These are phyloP conservation scores for Nemania serpens DNA, from an alignment of 2,329 filamentous ascomycete genomes.

Conservation along the genomic window DNA sequence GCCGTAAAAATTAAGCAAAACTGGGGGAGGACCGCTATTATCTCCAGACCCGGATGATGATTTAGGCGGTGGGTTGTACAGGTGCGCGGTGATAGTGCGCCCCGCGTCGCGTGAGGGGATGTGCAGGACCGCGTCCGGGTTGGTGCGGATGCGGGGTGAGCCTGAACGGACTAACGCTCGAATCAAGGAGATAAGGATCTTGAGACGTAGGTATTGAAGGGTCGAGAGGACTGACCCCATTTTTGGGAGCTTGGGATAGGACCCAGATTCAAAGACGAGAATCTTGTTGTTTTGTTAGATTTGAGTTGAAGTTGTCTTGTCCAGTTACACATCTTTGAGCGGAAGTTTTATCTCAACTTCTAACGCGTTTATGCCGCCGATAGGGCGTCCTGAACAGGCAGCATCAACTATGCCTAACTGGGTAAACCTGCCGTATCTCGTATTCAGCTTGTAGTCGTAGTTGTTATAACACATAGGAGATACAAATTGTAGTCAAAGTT, in stretches of 20 bases:
- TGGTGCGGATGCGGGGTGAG: slow-evolving; percentile 10
- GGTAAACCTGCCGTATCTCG: no score
- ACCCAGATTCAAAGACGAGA: no score
- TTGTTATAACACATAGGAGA: no score
- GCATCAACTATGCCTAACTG: no score
- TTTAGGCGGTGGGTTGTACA: neutral
- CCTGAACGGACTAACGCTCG: slow-evolving; percentile 11
- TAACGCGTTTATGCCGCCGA: neutral
- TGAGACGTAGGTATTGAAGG: slow-evolving; percentile 14
- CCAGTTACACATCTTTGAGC: no score
- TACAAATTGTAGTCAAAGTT: no score
- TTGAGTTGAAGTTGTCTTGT: no score
- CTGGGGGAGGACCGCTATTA: slow-evolving; percentile 16
- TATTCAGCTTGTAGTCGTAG: neutral
- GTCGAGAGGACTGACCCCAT: slow-evolving; percentile 10
- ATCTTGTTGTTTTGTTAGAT: no score
- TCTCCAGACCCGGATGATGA: neutral
- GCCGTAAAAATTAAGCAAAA: slow-evolving; percentile 46
- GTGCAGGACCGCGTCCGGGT: slow-evolving; percentile 18
- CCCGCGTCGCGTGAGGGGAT: slow-evolving; percentile 38
- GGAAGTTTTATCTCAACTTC: no score
- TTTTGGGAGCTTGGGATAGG: neutral
- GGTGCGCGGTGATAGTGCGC: slow-evolving; percentile 32
- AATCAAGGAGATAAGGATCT: slow-evolving; percentile 5
- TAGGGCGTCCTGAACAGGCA: no score